phyloP scores from a whole-genome alignment of 2,329 filamentous ascomycete genomes.

The Sordariomycetes sp. region DNA sequence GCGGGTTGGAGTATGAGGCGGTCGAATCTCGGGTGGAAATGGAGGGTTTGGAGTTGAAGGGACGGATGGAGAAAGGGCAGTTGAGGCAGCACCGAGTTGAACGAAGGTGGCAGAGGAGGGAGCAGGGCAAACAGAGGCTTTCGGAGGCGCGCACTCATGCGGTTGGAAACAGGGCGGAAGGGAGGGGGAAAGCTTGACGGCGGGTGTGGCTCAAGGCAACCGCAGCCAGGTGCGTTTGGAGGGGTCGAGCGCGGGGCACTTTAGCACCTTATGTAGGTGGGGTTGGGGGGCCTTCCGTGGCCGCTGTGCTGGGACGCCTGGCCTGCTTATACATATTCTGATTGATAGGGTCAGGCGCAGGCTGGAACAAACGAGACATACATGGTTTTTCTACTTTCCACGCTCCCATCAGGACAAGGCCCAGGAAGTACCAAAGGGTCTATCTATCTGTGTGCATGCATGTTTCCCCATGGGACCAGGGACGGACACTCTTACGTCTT shows the following conservation, averaged over 20 bases:
- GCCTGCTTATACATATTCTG: no score
- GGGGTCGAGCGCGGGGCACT: background rate
- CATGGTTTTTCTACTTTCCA: background rate
- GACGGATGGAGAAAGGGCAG: background rate
- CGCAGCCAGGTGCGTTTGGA: background rate
- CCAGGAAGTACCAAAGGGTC: no score
- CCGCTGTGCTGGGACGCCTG: background rate
- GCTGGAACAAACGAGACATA: background rate
- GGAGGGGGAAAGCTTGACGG: background rate
- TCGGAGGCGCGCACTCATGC: background rate
- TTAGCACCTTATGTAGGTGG: background rate
- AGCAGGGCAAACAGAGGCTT: background rate
- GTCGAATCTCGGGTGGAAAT: background rate
- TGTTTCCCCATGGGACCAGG: no score
- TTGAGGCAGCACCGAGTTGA: background rate
- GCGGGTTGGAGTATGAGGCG: background rate
- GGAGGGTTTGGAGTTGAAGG: background rate
- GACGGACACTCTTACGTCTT: no score
- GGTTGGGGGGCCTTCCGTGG: background rate
- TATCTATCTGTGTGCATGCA: no score
- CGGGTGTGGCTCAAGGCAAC: background rate
- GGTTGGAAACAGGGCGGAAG: background rate
- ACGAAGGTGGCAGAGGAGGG: background rate
- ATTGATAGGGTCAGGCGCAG: background rate
- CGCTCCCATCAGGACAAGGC: no score